Conservation (phyloP, 2,329 filamentous ascomycete genomes). For the Phyllosticta capitalensis region DNA sequence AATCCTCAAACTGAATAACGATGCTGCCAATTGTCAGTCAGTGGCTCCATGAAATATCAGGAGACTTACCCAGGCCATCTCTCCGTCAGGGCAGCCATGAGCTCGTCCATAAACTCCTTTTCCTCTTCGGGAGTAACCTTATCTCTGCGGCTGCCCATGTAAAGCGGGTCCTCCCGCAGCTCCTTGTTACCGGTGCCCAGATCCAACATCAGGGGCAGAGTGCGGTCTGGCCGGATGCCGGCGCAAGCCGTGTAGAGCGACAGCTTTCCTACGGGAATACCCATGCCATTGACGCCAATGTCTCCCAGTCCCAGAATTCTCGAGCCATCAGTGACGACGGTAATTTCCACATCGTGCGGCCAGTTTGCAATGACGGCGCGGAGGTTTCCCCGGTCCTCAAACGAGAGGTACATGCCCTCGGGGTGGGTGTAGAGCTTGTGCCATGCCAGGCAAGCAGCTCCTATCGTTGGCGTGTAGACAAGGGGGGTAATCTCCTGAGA, state of each 20-base stretch:
- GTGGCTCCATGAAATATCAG: conserved; percentile 1
- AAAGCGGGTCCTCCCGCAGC: conserved; percentile 69
- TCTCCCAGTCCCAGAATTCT: conserved; percentile 89
- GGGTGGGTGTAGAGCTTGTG: conserved; percentile 92
- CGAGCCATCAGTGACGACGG: conserved; percentile 91
- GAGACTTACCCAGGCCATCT: conserved; percentile 53
- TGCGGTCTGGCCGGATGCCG: conserved; percentile 73
- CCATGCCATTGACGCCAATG: conserved; percentile 92
- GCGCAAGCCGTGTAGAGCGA: conserved; percentile 92
- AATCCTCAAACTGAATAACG: conserved; percentile 91
- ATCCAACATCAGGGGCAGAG: conserved; percentile 53
- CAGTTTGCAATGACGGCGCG: conserved; percentile 84
- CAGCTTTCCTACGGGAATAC: conserved; percentile 94
- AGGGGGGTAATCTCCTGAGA: conserved; percentile 65
- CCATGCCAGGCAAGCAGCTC: conserved; percentile 93
- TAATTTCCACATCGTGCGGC: conserved; percentile 91
- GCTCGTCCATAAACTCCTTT: conserved; percentile 89
- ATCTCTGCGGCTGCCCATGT: conserved; percentile 79
- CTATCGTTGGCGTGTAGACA: conserved; percentile 84
- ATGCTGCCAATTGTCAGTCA: conserved; percentile 40
- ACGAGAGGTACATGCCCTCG: conserved; percentile 92
- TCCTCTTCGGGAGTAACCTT: conserved; percentile 71
- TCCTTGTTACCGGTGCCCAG: conserved; percentile 55
- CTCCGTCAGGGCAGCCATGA: conserved; percentile 86
- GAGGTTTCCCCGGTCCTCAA: conserved; percentile 85